phyloP scores from a whole-genome alignment of 441 rosid genomes.

The Gossypium laxum region DNA sequence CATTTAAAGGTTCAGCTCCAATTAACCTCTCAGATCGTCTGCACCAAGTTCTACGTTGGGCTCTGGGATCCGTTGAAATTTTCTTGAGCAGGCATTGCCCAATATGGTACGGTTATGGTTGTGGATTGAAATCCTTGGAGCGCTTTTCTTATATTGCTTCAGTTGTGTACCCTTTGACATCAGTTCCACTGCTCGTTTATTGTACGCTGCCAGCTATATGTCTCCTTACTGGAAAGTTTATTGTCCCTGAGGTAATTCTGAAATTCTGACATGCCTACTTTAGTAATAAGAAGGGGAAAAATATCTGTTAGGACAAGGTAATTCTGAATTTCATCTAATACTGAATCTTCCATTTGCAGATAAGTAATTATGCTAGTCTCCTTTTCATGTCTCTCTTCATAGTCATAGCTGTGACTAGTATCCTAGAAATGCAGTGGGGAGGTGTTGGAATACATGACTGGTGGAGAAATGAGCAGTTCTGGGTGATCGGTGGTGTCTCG shows the following conservation, averaged over 20 bases:
- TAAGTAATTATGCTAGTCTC: conserved; percentile 77
- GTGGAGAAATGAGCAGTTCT: conserved; percentile 99
- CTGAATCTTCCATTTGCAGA: conserved; percentile 36
- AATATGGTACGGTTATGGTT: conserved; percentile 89
- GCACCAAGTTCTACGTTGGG: conserved; percentile 97
- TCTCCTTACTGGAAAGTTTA: conserved; percentile 87
- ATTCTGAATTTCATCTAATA: conserved; percentile 5
- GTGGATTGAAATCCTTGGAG: conserved; percentile 80
- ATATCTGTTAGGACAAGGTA: neutral
- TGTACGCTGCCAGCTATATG: conserved; percentile 89
- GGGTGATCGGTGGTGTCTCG: conserved; percentile 99
- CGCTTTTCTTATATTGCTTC: conserved; percentile 84
- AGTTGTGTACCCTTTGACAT: conserved; percentile 83
- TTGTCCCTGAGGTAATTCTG: conserved; percentile 75
- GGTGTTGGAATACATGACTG: conserved; percentile 85
- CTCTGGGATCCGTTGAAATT: conserved; percentile 91
- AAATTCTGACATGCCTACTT: neutral
- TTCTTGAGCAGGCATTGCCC: conserved; percentile 94
- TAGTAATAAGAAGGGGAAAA: neutral
- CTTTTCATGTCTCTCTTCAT: conserved; percentile 78
- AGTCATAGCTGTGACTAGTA: conserved; percentile 71
- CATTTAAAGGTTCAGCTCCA: conserved; percentile 97
- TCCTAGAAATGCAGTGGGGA: conserved; percentile 95
- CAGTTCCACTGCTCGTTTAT: conserved; percentile 73
- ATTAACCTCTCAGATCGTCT: conserved; percentile 94